These are phyloP conservation scores for Aspergillus candidus DNA, from an alignment of 2,329 filamentous ascomycete species.

Conservation along the genomic window DNA sequence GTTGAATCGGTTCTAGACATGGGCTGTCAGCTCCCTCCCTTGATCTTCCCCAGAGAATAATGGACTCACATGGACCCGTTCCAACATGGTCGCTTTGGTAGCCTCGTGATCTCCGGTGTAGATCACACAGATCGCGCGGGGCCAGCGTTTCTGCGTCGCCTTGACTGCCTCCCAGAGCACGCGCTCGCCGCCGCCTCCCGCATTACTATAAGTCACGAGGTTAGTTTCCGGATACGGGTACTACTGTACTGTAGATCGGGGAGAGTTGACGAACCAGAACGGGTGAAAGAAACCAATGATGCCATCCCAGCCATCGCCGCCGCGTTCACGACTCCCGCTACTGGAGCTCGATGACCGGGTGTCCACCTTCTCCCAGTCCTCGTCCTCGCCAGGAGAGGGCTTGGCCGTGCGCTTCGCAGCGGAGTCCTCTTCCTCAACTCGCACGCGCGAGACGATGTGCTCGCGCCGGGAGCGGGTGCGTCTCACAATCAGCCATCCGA, in stretches of 20 bases:
- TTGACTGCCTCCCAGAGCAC: conserved; percentile 94
- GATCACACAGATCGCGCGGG: conserved; percentile 79
- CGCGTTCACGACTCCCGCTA: conserved; percentile 38
- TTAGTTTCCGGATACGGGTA: background rate
- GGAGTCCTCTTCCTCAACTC: conserved; percentile 38
- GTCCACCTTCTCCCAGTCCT: conserved; percentile 66
- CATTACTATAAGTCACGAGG: conserved; percentile 58
- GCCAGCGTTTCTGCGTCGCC: conserved; percentile 83
- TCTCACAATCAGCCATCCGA: conserved; percentile 58
- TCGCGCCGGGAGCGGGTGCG: conserved; percentile 58
- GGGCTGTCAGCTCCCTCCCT: background rate
- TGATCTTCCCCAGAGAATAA: background rate
- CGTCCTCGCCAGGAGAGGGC: conserved; percentile 44
- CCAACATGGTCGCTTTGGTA: conserved; percentile 70
- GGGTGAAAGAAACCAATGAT: conserved; percentile 96
- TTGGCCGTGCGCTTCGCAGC: conserved; percentile 20
- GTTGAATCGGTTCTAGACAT: conserved; percentile 73
- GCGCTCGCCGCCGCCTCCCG: conserved; percentile 88
- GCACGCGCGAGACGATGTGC: conserved; percentile 47
- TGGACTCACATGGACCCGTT: conserved; percentile 63
- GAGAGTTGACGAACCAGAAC: conserved; percentile 63
- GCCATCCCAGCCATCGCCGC: conserved; percentile 65
- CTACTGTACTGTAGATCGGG: conserved; percentile 1
- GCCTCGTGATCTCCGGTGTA: conserved; percentile 95
- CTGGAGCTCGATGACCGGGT: conserved; percentile 40